These are phyloP conservation scores for Tetrastigma voinierianum DNA, from an alignment of 164 flowering plant genomes.

Conservation along the genomic window DNA sequence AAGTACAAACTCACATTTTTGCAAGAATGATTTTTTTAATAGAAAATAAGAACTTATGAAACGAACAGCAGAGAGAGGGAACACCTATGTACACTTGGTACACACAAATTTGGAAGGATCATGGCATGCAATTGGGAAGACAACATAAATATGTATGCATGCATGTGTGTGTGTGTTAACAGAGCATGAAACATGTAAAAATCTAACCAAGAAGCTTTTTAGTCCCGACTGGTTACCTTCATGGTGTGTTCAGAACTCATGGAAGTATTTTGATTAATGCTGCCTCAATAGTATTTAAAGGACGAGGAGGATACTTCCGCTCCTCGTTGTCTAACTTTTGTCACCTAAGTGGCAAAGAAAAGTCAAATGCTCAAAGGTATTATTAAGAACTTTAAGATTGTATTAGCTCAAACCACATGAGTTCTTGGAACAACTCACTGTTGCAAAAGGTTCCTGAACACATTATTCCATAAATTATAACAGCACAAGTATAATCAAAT, in stretches of 20 bases:
- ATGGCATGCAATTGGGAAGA: no score
- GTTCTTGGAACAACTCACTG: conserved; percentile 51
- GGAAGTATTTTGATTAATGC: conserved; percentile 90
- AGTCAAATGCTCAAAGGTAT: background rate
- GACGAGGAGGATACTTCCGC: conserved; percentile 84
- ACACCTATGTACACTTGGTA: no score
- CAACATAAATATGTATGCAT: no score
- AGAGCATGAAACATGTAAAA: no score
- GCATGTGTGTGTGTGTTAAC: no score
- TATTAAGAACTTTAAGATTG: background rate
- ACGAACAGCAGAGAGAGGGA: no score
- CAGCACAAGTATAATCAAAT: conserved; percentile 87
- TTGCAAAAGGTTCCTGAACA: conserved; percentile 84
- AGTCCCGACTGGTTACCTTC: conserved; percentile 60
- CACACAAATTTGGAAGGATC: no score
- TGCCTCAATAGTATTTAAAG: conserved; percentile 94
- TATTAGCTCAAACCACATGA: background rate
- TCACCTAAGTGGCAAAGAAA: conserved; percentile 41
- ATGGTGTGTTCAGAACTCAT: conserved; percentile 97
- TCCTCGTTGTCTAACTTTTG: conserved; percentile 79
- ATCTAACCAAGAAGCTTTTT: background rate
- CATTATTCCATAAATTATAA: conserved; percentile 88
- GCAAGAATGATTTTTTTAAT: no score
- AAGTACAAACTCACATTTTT: no score
- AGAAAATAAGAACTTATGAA: no score